Conservation (phyloP, 108 stramenopile species). For the Skeletonema tropicum region DNA sequence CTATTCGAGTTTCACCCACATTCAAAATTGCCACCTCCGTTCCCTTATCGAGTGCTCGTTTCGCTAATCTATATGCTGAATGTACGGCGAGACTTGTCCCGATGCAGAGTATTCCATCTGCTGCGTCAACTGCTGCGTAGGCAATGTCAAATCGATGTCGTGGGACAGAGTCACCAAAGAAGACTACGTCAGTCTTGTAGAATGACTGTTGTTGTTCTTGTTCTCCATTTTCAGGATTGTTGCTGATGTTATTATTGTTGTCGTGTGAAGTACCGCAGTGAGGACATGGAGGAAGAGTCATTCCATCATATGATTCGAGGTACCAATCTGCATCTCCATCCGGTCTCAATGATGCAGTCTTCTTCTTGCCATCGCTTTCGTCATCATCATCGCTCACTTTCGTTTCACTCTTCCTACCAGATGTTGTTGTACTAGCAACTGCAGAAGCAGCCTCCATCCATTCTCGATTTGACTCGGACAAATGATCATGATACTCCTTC, state of each 20-base stretch:
- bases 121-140: slow-evolving; percentile 64
- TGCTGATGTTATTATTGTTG: background rate
- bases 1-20: slow-evolving; percentile 90
- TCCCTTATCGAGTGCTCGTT: slow-evolving; percentile 58
- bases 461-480: slow-evolving; percentile 70
- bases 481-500: slow-evolving; percentile 74
- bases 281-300: slow-evolving; percentile 78
- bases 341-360: slow-evolving; percentile 64
- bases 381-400: background rate
- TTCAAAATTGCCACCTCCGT: slow-evolving; percentile 85
- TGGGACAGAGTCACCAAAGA: slow-evolving; percentile 93
- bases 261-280: slow-evolving; percentile 52
- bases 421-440: slow-evolving; percentile 21
- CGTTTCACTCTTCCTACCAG: background rate
- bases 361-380: background rate
- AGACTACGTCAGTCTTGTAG: slow-evolving; percentile 94
- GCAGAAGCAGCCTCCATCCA: slow-evolving; percentile 56
- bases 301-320: slow-evolving; percentile 57
- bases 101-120: slow-evolving; percentile 86
- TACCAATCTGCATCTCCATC: slow-evolving; percentile 93
- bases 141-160: slow-evolving; percentile 61
- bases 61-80: slow-evolving; percentile 86
- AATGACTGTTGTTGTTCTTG: slow-evolving; percentile 50
- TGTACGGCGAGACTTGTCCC: slow-evolving; percentile 89
- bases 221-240: too few species aligned